phyloP scores from a whole-genome alignment of 768 basidiomycete species.

The Pleurotus eryngii region DNA sequence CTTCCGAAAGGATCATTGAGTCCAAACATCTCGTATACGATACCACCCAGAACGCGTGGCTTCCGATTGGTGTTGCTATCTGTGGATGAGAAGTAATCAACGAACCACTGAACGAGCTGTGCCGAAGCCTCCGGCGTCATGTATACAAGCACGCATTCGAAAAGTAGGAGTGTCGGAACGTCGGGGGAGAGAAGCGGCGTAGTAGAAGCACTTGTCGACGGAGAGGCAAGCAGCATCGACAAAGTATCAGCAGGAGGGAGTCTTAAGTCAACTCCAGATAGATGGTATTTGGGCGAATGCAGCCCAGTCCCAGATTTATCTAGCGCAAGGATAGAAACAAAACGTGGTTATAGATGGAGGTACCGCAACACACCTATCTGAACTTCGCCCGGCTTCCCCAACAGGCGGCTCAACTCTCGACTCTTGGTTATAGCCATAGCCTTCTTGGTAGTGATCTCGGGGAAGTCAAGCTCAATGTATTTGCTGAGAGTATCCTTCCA shows the following conservation, averaged over 20 bases:
- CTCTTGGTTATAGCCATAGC: constrained; percentile 75
- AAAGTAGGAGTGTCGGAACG: constrained; percentile 80
- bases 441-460: constrained; percentile 81
- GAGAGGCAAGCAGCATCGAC: constrained; percentile 28
- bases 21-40: constrained; percentile 94
- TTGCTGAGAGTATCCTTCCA: constrained; percentile 43
- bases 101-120: constrained; percentile 71
- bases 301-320: constrained; percentile 56
- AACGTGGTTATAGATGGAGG: background rate
- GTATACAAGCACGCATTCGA: constrained; percentile 94
- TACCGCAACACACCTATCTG: constrained; percentile 34
- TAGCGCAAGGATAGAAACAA: constrained; percentile 2
- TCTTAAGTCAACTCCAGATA: constrained; percentile 79
- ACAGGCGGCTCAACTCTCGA: constrained; percentile 44
- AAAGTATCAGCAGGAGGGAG: constrained; percentile 48
- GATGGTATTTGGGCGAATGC: constrained; percentile 55
- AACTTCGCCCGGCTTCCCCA: constrained; percentile 46
- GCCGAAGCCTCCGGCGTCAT: constrained; percentile 61
- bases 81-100: constrained; percentile 38
- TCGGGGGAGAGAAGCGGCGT: constrained; percentile 49
- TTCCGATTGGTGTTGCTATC: constrained; percentile 1
- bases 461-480: constrained; percentile 92
- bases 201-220: background rate
- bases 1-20: constrained; percentile 85
- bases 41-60: constrained; percentile 41